phyloP scores from a whole-genome alignment of 2,329 filamentous ascomycete species.

The Fusarium sambucinum region DNA sequence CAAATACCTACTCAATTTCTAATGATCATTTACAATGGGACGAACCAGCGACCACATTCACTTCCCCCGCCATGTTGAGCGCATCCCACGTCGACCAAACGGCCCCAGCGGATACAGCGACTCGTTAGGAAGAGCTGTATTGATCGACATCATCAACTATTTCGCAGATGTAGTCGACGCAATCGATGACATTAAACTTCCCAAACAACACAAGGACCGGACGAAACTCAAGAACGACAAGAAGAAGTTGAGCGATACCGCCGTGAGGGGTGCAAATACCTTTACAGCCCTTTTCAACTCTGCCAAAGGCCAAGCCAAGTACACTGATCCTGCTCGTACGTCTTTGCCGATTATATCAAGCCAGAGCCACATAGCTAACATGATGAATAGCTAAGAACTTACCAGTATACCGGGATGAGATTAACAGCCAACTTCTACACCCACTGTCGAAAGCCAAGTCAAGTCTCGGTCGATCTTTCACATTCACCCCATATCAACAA shows the following conservation, averaged over 20 bases:
- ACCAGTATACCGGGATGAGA: constrained; percentile 33
- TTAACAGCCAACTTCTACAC: constrained; percentile 27
- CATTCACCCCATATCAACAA: constrained; percentile 30
- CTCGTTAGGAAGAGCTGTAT: constrained; percentile 31
- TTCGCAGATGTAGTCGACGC: constrained; percentile 36
- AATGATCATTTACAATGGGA: constrained; percentile 31
- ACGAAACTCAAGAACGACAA: constrained; percentile 28
- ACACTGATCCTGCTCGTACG: constrained; percentile 30
- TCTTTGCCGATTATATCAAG: background rate
- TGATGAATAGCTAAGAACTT: constrained; percentile 30
- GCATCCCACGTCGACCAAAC: constrained; percentile 29
- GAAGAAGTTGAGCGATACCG: constrained; percentile 30
- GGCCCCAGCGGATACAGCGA: constrained; percentile 30
- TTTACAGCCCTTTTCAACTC: constrained; percentile 35
- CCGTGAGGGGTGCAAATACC: constrained; percentile 32
- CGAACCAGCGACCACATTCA: constrained; percentile 35
- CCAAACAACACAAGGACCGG: constrained; percentile 27
- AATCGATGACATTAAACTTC: constrained; percentile 34
- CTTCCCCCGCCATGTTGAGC: constrained; percentile 35
- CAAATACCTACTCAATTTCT: constrained; percentile 2
- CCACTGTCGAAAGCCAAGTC: constrained; percentile 31
- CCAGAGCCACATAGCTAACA: constrained; percentile 2
- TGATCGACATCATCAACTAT: constrained; percentile 39
- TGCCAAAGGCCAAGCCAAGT: constrained; percentile 34
- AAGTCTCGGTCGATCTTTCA: constrained; percentile 15